Percentiles rank a stretch among this genome's conserved stretches.
These are phyloP conservation scores for Mesembryanthemum crystallinum DNA, from an alignment of 148 eudicot species.

Conservation along the genomic window DNA sequence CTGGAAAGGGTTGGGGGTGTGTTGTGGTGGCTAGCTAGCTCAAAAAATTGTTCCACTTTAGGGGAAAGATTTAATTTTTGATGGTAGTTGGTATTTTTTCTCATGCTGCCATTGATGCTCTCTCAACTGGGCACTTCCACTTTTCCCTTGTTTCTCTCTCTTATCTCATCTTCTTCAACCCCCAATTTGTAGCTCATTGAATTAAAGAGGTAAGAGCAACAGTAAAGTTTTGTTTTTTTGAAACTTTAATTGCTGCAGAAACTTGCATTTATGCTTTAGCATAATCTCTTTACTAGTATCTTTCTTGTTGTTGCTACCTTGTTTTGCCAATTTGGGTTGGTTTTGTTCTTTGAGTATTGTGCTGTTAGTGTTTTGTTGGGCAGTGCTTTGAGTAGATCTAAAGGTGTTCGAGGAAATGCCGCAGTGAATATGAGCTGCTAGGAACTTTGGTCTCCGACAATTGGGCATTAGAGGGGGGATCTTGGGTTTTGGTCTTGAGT, in stretches of 20 bases:
- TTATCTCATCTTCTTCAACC: background rate
- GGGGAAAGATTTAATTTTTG: constrained; percentile 13
- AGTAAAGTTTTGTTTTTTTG: constrained; percentile 24
- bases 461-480: constrained; percentile 20
- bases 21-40: constrained; percentile 38
- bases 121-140: constrained; percentile 27
- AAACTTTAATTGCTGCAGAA: constrained; percentile 17
- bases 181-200: constrained; percentile 8
- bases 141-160: constrained; percentile 8
- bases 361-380: constrained; percentile 1
- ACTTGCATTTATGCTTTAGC: background rate
- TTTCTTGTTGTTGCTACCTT: constrained; percentile 18
- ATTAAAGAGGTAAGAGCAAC: constrained; percentile 36
- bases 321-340: constrained; percentile 24
- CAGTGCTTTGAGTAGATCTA: constrained; percentile 31
- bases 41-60: constrained; percentile 30
- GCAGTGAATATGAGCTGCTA: constrained; percentile 7
- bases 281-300: background rate
- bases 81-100: constrained; percentile 29
- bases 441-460: constrained; percentile 26
- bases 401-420: constrained; percentile 33
- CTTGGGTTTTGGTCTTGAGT: constrained; percentile 9
- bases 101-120: constrained; percentile 33
- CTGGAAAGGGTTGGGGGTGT: constrained; percentile 82
- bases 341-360: background rate